Conservation (phyloP, 2,329 filamentous ascomycete species). For the Penicillium sp. region DNA sequence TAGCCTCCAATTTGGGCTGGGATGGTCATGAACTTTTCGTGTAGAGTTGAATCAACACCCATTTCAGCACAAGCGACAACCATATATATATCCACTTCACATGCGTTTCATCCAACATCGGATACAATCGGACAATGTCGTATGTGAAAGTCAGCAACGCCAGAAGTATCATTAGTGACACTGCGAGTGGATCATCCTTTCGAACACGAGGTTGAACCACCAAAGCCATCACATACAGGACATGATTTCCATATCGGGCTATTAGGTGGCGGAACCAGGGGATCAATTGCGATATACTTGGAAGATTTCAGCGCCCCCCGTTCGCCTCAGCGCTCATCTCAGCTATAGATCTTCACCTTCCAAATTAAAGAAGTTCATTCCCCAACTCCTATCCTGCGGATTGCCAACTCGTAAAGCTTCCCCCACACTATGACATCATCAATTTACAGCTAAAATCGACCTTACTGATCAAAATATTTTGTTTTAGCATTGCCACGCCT, state of each 20-base stretch:
- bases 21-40: neutral
- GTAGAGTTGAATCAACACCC: neutral
- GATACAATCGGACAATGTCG: neutral
- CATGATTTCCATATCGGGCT: neutral
- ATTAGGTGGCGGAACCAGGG: neutral
- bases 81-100: neutral
- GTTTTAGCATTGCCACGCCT: neutral
- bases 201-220: neutral
- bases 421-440: slow-evolving; percentile 1
- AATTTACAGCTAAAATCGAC: neutral
- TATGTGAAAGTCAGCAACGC: neutral
- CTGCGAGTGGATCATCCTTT: too few relatives aligned
- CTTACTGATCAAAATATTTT: too few relatives aligned
- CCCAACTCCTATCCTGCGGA: neutral
- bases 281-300: neutral
- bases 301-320: neutral
- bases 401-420: neutral
- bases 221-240: neutral
- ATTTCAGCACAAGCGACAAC: too few relatives aligned
- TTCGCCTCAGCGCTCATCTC: neutral
- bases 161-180: too few relatives aligned
- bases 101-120: too few relatives aligned
- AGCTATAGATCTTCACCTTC: too few relatives aligned
- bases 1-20: too few relatives aligned
- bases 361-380: neutral